phyloP scores from a whole-genome alignment of 306 rosid genomes.

The Corylus heterophylla region DNA sequence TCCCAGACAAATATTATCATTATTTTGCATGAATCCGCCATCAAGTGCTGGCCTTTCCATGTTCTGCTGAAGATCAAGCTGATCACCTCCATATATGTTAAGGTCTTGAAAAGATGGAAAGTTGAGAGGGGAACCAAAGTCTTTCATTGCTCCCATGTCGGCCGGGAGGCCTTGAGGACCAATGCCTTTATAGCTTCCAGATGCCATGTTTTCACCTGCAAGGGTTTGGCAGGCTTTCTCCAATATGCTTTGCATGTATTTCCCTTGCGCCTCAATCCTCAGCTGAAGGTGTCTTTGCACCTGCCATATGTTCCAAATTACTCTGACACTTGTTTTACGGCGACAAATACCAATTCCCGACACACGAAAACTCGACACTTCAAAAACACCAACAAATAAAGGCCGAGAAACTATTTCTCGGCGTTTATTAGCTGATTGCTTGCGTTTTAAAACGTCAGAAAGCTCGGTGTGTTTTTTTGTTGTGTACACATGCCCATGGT shows the following conservation, averaged over 20 bases:
- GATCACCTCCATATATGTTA: slow-evolving; percentile 75
- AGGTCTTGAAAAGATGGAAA: slow-evolving; percentile 93
- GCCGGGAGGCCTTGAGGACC: slow-evolving; percentile 41
- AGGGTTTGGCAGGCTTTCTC: slow-evolving; percentile 99
- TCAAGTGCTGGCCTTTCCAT: slow-evolving; percentile 62
- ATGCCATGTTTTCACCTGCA: slow-evolving; percentile 86
- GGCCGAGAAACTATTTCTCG: no score
- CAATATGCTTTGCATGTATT: slow-evolving; percentile 98
- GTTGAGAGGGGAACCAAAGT: slow-evolving; percentile 65
- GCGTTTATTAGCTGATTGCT: no score
- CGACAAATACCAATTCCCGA: no score
- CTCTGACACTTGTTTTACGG: no score
- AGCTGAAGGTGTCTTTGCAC: slow-evolving; percentile 93
- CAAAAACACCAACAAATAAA: no score
- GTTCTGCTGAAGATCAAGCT: slow-evolving; percentile 62
- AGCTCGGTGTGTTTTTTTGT: no score
- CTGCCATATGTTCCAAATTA: slow-evolving; percentile 44
- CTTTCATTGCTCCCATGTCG: slow-evolving; percentile 70
- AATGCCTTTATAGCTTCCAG: slow-evolving; percentile 54
- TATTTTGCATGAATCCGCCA: slow-evolving; percentile 42
- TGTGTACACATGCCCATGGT: not conserved
- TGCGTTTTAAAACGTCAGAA: no score
- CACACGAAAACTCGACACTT: no score
- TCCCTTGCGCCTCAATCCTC: slow-evolving; percentile 98
- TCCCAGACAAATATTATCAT: slow-evolving; percentile 50